A percentile compares a stretch with the other conserved stretches of the same genome.
These are phyloP conservation scores for Fusarium keratoplasticum DNA, from an alignment of 2,329 filamentous ascomycete genomes.

Conservation along the genomic window DNA sequence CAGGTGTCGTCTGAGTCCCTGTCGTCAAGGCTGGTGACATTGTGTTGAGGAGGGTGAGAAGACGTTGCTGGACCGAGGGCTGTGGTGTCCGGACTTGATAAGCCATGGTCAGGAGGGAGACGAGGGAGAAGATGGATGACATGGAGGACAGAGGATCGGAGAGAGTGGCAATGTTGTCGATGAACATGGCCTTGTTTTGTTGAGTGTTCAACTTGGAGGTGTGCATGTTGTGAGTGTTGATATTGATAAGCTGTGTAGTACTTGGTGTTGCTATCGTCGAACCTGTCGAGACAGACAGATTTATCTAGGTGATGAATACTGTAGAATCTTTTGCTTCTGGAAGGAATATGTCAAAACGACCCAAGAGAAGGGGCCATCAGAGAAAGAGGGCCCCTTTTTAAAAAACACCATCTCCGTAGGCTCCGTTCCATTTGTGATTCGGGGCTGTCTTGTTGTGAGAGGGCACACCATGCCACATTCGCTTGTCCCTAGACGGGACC, in stretches of 20 bases:
- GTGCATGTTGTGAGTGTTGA: constrained; percentile 33
- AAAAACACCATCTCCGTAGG: constrained; percentile 33
- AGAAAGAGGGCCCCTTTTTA: constrained; percentile 23
- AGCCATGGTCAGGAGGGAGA: constrained; percentile 49
- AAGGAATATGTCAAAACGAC: constrained; percentile 27
- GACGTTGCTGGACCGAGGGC: constrained; percentile 43
- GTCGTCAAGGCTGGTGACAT: constrained; percentile 41
- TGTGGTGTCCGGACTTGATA: constrained; percentile 46
- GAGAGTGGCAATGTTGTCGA: constrained; percentile 46
- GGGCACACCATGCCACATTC: constrained; percentile 29
- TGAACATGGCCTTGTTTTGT: constrained; percentile 34
- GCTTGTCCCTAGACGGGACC: constrained; percentile 4
- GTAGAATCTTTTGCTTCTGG: constrained; percentile 25
- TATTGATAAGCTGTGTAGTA: constrained; percentile 1
- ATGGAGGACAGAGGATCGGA: constrained; percentile 48
- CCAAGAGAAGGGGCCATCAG: constrained; percentile 12
- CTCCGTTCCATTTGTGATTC: constrained; percentile 24
- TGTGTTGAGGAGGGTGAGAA: constrained; percentile 50
- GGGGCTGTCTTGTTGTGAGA: neutral
- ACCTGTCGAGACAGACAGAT: neutral
- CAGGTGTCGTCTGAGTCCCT: constrained; percentile 3
- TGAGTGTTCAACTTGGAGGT: constrained; percentile 38
- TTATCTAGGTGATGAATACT: neutral
- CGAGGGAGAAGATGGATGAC: constrained; percentile 47
- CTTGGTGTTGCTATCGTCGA: neutral